Evolutionary conservation across 2,329 filamentous ascomycete genomes (phyloP), one percentile per base, ranked within the genome.

Genomic region (Fonsecaea multimorphosa): DNA sequence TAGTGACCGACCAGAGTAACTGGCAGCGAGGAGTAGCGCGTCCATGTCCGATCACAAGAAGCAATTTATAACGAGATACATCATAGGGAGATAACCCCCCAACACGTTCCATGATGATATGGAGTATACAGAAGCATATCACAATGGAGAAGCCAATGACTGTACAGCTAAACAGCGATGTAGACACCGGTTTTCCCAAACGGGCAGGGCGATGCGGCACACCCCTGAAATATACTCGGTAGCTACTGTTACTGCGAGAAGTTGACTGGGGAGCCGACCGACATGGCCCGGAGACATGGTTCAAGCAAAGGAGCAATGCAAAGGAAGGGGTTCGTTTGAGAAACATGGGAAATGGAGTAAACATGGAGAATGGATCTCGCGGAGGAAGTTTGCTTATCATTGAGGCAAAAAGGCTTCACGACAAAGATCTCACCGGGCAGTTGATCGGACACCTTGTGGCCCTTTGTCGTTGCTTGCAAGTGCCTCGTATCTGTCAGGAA

Each of bases 41-140:
- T 54, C 16, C 34, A 61, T 36, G 36, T 54, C 59, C 59, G 59
- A 24, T 27, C 36, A 51, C 29, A 24, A 61, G 49, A 61, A 61
- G 59, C 31, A 60, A 60, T 40, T 52, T 52, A 60, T 22, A 36
- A 34, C 16, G 22, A 19, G 46, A 34, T 52, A 29, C 44, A 29
- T 36, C 12, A 52, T 19, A 60, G 32, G 24, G 16, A 60, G 34
- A 60, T 40, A 52, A n/a, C 31, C 7, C 4, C 4, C 58, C 16
- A 22, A 24, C 58, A 36, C 16, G 19, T 29, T 31, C 9, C 4
- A 12, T 60, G 2, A 40, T 40, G 36, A 40, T 29, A 27, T 3
- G 24, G 16, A 11, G 36, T n/a, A 46, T 40, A 49, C 44, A 24
- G 44, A 49, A 49, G 22, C 44, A 49, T 24, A 24, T 24, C 19